Percentiles rank a stretch among this genome's conserved stretches.
Evolutionary conservation across 805 yeast species (phyloP).

Genomic region (Suhomyces kilbournensis): DNA sequence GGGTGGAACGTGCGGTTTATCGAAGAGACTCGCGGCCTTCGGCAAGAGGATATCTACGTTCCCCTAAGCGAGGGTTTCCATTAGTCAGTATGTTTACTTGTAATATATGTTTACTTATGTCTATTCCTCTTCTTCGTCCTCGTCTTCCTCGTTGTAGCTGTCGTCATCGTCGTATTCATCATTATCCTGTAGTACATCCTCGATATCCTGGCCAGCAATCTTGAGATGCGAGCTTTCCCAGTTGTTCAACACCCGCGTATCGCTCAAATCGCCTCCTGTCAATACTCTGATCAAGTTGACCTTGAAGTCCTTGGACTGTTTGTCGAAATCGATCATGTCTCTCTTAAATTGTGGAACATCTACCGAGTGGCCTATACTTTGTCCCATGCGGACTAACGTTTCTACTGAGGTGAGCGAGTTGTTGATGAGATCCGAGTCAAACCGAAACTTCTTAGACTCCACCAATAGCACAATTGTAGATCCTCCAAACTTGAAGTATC

Average conservation of each 20-base stretch:
- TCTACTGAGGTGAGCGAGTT: conserved; percentile 74
- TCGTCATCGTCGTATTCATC: conserved; percentile 8
- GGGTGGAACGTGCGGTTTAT: conserved; percentile 35
- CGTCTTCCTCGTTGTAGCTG: conserved; percentile 14
- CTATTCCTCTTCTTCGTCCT: conserved; percentile 7
- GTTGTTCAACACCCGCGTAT: conserved; percentile 26
- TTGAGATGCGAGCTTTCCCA: conserved; percentile 38
- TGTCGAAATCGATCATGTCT: conserved; percentile 42
- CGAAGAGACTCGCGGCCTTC: conserved; percentile 29
- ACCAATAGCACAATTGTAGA: conserved; percentile 76
- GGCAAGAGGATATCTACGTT: conserved; percentile 25
- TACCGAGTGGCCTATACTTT: conserved; percentile 79
- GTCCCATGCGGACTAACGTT: conserved; percentile 84
- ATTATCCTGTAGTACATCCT: conserved; percentile 13
- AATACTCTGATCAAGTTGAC: conserved; percentile 53
- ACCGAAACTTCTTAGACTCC: conserved; percentile 45
- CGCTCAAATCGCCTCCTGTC: conserved; percentile 52
- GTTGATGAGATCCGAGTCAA: conserved; percentile 70
- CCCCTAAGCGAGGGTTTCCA: conserved; percentile 14
- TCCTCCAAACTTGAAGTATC: conserved; percentile 96
- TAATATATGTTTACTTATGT: neutral
- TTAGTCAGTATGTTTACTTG: neutral
- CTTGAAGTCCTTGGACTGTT: conserved; percentile 46
- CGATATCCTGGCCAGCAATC: conserved; percentile 20
- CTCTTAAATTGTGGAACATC: conserved; percentile 49